Base-by-base conservation (phyloP, 2,329 filamentous ascomycete genomes). In the Karstenula rhodostoma region DNA sequence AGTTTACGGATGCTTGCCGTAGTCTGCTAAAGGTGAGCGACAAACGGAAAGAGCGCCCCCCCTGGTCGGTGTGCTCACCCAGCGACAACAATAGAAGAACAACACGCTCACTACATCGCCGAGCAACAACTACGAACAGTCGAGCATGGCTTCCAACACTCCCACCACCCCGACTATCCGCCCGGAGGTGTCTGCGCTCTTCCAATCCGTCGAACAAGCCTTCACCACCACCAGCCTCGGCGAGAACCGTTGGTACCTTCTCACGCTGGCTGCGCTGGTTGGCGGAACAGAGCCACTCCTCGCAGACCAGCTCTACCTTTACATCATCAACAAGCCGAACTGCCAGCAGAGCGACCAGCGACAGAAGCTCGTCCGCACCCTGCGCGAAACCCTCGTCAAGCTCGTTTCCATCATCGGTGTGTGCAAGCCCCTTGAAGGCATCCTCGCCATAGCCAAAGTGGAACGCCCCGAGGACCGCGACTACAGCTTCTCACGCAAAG, bases 351-450 rank as follows among this genome's bases (percentile, higher is more conserved):
- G 81, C 0, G 71, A 71, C 0, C 68, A 78, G 6, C 80, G 84
- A 4, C 74, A 85, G 65, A 67, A 70, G 0, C 78, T 86, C 1
- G 70, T 86, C 22, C 79, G 81, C 3, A 77, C 83, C 8, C 64
- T 86, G 1, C 83, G 87, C 40, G 87, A 89, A 74, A 81, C 81
- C 0, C 78, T 89, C n/a, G 71, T 89, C 56, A 88, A 89, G 73
- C 74, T 80, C 19, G 78, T 86, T 7, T 64, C 64, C 7, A 77
- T 89, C 4, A 80, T 88, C 32, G 87, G 87, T 1, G 84, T 88
- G 0, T 86, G 84, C 74, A 88, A 87, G 67, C 86, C 86, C 10
- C 75, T 89, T 10, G 85, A 87, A 67, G 81, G 85, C 3, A 82
- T 87, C 51, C 75, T 87, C 4, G 77, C 81, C 35, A 87, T 88